Base-by-base conservation (phyloP, 768 basidiomycete genomes). In the Boletus pseudo-olivaceus region DNA sequence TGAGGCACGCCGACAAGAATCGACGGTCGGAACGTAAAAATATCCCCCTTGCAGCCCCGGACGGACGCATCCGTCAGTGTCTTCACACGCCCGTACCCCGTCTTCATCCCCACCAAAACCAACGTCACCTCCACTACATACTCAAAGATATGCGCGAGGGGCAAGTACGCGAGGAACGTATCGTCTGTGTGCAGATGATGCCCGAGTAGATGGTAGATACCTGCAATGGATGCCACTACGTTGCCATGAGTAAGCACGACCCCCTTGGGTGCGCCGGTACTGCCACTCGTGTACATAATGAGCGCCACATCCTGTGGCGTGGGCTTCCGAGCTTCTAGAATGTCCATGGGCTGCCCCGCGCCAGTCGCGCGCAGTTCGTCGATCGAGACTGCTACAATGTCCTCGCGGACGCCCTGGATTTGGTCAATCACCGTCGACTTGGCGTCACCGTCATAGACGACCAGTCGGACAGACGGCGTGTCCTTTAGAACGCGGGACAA, bases 1-100 rank as follows among this genome's bases (percentile, higher is more conserved):
- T 94, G 91, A 2, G 96, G 96, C 2, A 98, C 96, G 49, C 93
- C 96, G 49, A 92, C 83, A 82, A 98, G 86, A 72, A 97, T 85
- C n/a, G 85, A 80, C 7, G 96, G 96, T 40, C 78, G 74, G 77
- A 97, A 90, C 12, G 84, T 79, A 49, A 78, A 77, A 64, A 99
- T 83, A 67, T 98, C 96, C 46, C 96, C 96, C 54, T 87, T 81
- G 71, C 85, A 88, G 39, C 90, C 87, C 42, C 93, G 84, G 19
- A 96, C 92, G n/a, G 87, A 92, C 3, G 86, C 82, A 65, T 98
- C 95, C 4, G 96, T 98, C 58, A 98, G 81, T 7, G 96, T 99
- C 83, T 97, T 98, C 69, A 95, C 86, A 47, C 88, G 85, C 12
- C 93, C 96, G 60, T 90, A 99, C 1, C 97, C 96, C 29, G 82